Percentiles rank a stretch among this genome's conserved stretches.
phyloP scores from a whole-genome alignment of 1,284 basidiomycete genomes.

The Ganoderma boninense region DNA sequence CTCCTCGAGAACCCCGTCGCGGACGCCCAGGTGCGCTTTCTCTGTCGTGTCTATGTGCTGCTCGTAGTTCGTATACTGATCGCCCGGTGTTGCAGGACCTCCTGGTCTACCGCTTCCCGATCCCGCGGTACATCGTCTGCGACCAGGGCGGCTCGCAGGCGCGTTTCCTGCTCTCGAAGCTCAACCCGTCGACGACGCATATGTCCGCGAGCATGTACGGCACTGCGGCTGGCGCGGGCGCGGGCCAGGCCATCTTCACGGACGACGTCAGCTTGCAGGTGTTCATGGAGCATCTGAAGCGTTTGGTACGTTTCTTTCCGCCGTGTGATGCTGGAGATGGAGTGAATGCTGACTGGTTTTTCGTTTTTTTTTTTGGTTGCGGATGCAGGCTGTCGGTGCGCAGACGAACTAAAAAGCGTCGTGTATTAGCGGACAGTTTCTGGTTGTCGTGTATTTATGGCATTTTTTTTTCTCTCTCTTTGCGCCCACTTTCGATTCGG shows the following conservation, averaged over 20 bases:
- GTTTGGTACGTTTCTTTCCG: conserved; percentile 67
- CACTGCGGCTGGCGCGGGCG: conserved; percentile 63
- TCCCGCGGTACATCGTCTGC: conserved; percentile 97
- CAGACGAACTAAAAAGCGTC: conserved; percentile 61
- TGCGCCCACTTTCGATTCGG: neutral
- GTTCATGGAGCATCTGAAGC: conserved; percentile 95
- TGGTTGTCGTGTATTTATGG: conserved; percentile 15
- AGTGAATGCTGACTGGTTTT: neutral
- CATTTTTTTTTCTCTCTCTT: conserved; percentile 1
- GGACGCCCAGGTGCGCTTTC: conserved; percentile 84
- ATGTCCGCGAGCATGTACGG: conserved; percentile 93
- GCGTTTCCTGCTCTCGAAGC: conserved; percentile 94
- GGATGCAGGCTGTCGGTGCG: conserved; percentile 68
- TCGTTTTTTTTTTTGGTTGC: conserved; percentile 1
- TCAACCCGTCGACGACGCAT: conserved; percentile 98
- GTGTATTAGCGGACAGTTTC: conserved; percentile 19
- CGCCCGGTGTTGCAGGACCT: too few species aligned
- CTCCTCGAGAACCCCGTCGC: conserved; percentile 85
- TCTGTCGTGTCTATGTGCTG: too few species aligned
- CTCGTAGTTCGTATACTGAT: too few species aligned
- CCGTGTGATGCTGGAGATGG: neutral
- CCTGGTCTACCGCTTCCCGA: conserved; percentile 94
- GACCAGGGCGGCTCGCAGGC: conserved; percentile 99
- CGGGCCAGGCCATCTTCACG: conserved; percentile 96
- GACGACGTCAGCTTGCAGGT: conserved; percentile 98